Evolutionary conservation across 208 protist genomes (phyloP), one percentile per base, ranked within the genome.

Genomic region (Leishmania major): DNA sequence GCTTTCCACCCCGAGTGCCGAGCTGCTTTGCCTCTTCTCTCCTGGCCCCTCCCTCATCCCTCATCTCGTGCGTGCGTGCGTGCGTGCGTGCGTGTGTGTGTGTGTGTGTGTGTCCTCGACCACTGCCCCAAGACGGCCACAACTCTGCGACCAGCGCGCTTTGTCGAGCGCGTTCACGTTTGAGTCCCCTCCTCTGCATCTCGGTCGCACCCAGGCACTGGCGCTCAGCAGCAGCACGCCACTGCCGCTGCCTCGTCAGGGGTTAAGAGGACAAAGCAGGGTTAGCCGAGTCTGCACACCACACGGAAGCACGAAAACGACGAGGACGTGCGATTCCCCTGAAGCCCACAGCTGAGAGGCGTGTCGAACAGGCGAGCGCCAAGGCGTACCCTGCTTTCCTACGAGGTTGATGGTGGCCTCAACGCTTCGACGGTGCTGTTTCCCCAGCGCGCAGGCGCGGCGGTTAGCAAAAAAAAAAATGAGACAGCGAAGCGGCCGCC

Each of bases 361-460:
- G 3, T 2, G 51, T 57, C 31, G 60, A 51, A n/a, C 80, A 84
- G 62, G 15, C 57, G 0, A 89, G 88, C 81, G 73, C 83, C 2
- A 94, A 92, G 83, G 88, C 57, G 47, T 88, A 43, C 35, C 86
- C 88, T 88, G 0, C 75, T 95, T 2, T 87, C 80, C n/a, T 94
- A 87, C 67, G 90, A 86, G 35, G 84, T 92, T 2, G 84, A 76
- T 3, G 81, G 90, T 45, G 83, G 86, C 2, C 84, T 90, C 71
- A 73, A 77, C 17, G 70, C 77, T n/a, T 43, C 71, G 19, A 49
- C 87, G 1, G 51, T 93, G 62, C 3, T 84, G 81, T 35, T 84
- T 86, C 35, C 90, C 90, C 45, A 8, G 45, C 8, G 45, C 45
- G 45, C 5, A 49, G 45, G 45, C 1, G 88, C 89, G 4, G 77